These are phyloP conservation scores for Lasiosphaeris hirsuta DNA, from an alignment of 495 filamentous ascomycete species.

Conservation along the genomic window DNA sequence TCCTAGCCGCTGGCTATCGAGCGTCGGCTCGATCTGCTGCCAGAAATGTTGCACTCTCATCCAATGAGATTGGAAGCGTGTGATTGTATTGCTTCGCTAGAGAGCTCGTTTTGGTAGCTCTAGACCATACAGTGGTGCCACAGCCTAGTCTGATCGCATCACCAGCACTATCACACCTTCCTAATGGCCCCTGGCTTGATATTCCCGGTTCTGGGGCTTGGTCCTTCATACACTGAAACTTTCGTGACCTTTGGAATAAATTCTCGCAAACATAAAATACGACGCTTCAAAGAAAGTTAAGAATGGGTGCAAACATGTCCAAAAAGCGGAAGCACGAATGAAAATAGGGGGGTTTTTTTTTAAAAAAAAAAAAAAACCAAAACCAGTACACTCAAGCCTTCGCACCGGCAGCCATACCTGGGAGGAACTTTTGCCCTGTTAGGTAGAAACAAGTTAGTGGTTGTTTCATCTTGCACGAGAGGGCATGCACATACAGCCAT, in stretches of 20 bases:
- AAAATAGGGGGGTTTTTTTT: not conserved
- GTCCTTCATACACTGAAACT: too few species aligned
- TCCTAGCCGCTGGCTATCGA: too few species aligned
- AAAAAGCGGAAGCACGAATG: not conserved
- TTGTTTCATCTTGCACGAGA: not conserved
- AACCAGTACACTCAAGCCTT: not conserved
- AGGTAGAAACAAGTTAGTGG: not conserved
- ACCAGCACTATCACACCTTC: too few species aligned
- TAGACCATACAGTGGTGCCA: too few species aligned
- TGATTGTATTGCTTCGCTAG: too few species aligned
- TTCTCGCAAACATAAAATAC: not conserved
- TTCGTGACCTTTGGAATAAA: not conserved
- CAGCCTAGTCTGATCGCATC: too few species aligned
- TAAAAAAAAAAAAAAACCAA: not conserved
- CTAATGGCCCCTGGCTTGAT: too few species aligned
- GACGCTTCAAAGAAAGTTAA: not conserved
- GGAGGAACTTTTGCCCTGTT: slow-evolving; percentile 1
- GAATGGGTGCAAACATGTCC: not conserved
- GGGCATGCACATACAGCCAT: slow-evolving; percentile 43
- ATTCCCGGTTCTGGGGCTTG: too few species aligned
- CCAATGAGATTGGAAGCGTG: too few species aligned
- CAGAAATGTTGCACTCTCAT: too few species aligned
- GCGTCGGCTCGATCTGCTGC: too few species aligned
- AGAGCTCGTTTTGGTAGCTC: too few species aligned
- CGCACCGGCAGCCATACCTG: not conserved